Evolutionary conservation across 2,329 filamentous ascomycete species (phyloP), one percentile per base, ranked within the genome.

Genomic region (Cytospora piceae): DNA sequence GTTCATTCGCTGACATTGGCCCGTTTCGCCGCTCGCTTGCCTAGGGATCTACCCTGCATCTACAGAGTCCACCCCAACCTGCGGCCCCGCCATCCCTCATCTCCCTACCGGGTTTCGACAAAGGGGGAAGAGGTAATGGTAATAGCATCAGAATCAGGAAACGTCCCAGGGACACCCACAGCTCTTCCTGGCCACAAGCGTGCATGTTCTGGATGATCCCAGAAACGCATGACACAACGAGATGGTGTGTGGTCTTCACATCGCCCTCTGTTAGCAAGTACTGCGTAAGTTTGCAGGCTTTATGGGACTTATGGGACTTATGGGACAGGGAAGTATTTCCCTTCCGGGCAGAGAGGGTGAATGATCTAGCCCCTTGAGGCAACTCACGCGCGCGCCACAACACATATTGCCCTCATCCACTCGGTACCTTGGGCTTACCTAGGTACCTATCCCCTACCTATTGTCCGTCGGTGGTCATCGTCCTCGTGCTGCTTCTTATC

Each of bases 1-100:
- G 32, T 34, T 56, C 51, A 66, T 57, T 60, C 56, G 61, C 49
- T 57, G 32, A 52, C 60, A 54, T 20, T 64, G 64, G 60, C 46
- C 54, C 60, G 39, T 63, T 58, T 63, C 64, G 39, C 58, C 31
- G 54, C 51, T 42, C 61, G 65, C 46, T 65, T 42, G 53, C 52
- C 57, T 58, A 64, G 58, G 53, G 61, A 67, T 65, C 62, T 65
- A 65, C 65, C 63, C 62, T 65, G 63, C 65, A 49, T 62, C 62
- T 34, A 59, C 34, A 29, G 57, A 61, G 39, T 46, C 58, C 58
- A 61, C 65, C 42, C 54, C 58, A 61, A 42, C 59, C 14, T 58
- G 62, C 61, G 62, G 65, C 34, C 54, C 65, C 58, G 34, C 54
- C 46, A 27, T 65, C 58, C 62, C 65, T 67, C 65, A 67, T 65